These are phyloP conservation scores for Penicillium desertorum DNA, from an alignment of 495 filamentous ascomycete genomes.

Conservation along the genomic window DNA sequence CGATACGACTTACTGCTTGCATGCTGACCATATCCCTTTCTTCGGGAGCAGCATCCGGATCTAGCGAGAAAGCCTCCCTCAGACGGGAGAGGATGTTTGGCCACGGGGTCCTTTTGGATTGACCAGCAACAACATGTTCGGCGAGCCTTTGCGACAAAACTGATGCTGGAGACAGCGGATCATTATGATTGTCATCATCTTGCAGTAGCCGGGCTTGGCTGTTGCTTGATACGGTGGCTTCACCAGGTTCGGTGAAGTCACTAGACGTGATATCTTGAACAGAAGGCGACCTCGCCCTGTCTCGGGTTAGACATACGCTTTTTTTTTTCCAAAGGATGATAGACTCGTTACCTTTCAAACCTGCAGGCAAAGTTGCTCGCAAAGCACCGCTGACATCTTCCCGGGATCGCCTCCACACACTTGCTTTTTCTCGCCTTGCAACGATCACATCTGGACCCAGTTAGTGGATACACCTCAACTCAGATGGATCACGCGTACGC, in stretches of 20 bases:
- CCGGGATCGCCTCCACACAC: constrained; percentile 17
- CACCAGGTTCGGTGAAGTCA: neutral
- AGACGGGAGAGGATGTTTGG: constrained; percentile 22
- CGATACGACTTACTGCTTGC: constrained; percentile 18
- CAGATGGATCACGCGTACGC: constrained; percentile 15
- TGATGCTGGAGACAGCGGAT: constrained; percentile 14
- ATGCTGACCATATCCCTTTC: constrained; percentile 18
- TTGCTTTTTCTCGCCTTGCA: constrained; percentile 26
- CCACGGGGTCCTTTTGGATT: constrained; percentile 17
- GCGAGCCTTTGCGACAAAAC: constrained; percentile 18
- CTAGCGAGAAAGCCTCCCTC: constrained; percentile 25
- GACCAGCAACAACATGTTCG: constrained; percentile 19
- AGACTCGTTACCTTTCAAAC: constrained; percentile 14
- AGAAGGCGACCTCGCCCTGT: constrained; percentile 9
- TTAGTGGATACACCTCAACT: neutral
- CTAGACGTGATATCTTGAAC: neutral
- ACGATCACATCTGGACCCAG: constrained; percentile 16
- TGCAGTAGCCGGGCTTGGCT: neutral
- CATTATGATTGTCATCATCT: constrained; percentile 2
- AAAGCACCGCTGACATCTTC: constrained; percentile 22
- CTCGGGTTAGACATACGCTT: neutral
- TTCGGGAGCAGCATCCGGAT: constrained; percentile 11
- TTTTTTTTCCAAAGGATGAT: neutral
- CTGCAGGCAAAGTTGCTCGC: constrained; percentile 14
- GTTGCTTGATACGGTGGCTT: neutral